Conservation (phyloP, 495 filamentous ascomycete species). For the Bombardia bombarda region DNA sequence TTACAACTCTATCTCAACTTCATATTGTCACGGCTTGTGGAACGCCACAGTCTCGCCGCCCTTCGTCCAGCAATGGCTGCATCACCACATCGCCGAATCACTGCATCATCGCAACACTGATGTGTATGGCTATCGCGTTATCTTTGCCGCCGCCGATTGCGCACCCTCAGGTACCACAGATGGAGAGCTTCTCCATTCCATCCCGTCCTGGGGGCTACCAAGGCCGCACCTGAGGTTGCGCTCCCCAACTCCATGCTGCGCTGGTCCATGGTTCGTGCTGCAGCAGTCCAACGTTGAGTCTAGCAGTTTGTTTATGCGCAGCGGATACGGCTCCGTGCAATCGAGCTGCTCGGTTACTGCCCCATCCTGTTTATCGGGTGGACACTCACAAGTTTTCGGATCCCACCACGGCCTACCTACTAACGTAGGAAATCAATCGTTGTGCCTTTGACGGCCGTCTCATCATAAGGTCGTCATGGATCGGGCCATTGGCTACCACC, state of each 20-base stretch:
- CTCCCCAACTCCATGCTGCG: too few relatives aligned
- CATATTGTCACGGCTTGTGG: background rate
- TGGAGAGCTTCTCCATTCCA: background rate
- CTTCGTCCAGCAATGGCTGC: background rate
- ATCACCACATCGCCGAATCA: background rate
- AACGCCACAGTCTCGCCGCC: background rate
- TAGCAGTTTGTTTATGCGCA: too few relatives aligned
- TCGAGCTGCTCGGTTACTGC: constrained; percentile 3
- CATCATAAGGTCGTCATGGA: too few relatives aligned
- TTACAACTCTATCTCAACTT: constrained; percentile 14
- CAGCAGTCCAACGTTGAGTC: too few relatives aligned
- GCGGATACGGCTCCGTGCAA: constrained; percentile 12
- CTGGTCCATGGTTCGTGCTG: too few relatives aligned
- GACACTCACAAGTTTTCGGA: background rate
- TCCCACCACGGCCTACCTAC: background rate
- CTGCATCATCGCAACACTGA: too few relatives aligned
- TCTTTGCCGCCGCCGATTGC: background rate
- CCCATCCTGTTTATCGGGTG: constrained; percentile 1
- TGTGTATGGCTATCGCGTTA: too few relatives aligned
- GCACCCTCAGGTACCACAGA: background rate
- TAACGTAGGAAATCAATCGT: too few relatives aligned
- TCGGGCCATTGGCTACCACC: too few relatives aligned
- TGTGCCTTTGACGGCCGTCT: too few relatives aligned
- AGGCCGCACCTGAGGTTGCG: background rate
- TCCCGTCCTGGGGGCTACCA: background rate